Percentiles rank a stretch among this genome's conserved stretches.
phyloP scores from a whole-genome alignment of 805 yeast genomes.

The Candida broadrunensis region DNA sequence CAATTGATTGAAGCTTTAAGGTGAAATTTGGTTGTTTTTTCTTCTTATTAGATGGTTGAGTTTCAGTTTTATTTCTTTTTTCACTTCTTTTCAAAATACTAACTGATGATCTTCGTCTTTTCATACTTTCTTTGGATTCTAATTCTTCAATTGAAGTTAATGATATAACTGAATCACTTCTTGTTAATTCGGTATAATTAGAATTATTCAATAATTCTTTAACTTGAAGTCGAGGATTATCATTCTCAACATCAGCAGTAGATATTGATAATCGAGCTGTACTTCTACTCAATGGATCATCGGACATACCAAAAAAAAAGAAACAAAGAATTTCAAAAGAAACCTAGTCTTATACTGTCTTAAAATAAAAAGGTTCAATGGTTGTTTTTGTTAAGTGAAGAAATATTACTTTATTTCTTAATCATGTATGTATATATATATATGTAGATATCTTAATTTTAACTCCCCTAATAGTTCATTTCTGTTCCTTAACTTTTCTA shows the following conservation, averaged over 20 bases:
- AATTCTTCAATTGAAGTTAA: slow-evolving; percentile 19
- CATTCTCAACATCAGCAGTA: slow-evolving; percentile 14
- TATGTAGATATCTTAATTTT: no score
- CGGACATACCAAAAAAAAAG: slow-evolving; percentile 1
- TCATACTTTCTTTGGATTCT: slow-evolving; percentile 5
- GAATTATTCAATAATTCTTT: slow-evolving; percentile 10
- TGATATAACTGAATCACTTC: slow-evolving; percentile 23
- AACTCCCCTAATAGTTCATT: no score
- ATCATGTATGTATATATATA: no score
- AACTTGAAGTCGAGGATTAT: slow-evolving; percentile 14
- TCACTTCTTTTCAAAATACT: slow-evolving; percentile 18
- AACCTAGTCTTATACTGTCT: no score
- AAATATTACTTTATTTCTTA: no score
- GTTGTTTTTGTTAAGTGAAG: no score
- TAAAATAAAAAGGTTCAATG: no score
- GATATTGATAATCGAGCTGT: slow-evolving; percentile 30
- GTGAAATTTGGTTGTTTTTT: slow-evolving; percentile 28
- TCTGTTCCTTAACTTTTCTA: no score
- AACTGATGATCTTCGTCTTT: slow-evolving; percentile 40
- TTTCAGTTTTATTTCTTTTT: slow-evolving; percentile 19
- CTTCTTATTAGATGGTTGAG: slow-evolving; percentile 16
- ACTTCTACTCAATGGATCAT: slow-evolving; percentile 18
- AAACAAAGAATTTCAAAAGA: no score
- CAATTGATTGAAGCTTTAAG: slow-evolving; percentile 12
- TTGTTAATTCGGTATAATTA: not conserved